These are phyloP conservation scores for Talaromyces verruculosus DNA, from an alignment of 2,329 filamentous ascomycete genomes.

Conservation along the genomic window DNA sequence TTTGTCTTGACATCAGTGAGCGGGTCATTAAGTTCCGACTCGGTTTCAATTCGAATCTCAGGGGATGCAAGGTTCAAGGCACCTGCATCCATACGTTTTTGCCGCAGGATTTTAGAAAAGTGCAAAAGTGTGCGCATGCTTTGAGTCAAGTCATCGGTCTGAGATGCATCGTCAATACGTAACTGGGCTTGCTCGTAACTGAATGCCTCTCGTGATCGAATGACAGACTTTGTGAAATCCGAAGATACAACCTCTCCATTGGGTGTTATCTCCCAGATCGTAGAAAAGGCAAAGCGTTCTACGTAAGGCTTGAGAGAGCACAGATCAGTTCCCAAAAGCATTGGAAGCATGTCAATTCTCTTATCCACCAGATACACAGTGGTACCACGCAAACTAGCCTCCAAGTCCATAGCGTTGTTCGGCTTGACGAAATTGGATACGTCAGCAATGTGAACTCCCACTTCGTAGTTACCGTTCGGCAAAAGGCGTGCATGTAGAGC, in stretches of 20 bases:
- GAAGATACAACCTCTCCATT: constrained; percentile 80
- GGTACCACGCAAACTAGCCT: constrained; percentile 90
- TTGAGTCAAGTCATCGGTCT: constrained; percentile 83
- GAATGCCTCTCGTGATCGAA: constrained; percentile 93
- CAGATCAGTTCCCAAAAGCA: constrained; percentile 90
- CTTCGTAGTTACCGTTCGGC: constrained; percentile 90
- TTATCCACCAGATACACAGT: constrained; percentile 98
- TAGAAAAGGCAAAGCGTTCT: constrained; percentile 86
- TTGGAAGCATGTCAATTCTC: constrained; percentile 98
- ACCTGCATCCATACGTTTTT: constrained; percentile 94
- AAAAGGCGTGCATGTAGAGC: constrained; percentile 82
- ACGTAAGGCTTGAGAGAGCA: constrained; percentile 97
- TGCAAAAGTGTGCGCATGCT: constrained; percentile 84
- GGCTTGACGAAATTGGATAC: constrained; percentile 99
- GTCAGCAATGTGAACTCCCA: constrained; percentile 97
- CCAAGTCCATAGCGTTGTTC: constrained; percentile 93
- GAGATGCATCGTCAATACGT: constrained; percentile 83
- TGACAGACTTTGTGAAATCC: constrained; percentile 97
- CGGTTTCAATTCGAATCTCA: constrained; percentile 92
- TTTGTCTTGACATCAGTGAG: constrained; percentile 92
- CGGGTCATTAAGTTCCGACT: constrained; percentile 93
- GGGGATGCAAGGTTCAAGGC: constrained; percentile 95
- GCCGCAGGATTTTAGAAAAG: constrained; percentile 88
- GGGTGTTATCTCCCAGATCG: constrained; percentile 82
- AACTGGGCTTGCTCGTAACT: constrained; percentile 96